Base-by-base conservation (phyloP, 83 land plant genomes). In the Larix sibirica region DNA sequence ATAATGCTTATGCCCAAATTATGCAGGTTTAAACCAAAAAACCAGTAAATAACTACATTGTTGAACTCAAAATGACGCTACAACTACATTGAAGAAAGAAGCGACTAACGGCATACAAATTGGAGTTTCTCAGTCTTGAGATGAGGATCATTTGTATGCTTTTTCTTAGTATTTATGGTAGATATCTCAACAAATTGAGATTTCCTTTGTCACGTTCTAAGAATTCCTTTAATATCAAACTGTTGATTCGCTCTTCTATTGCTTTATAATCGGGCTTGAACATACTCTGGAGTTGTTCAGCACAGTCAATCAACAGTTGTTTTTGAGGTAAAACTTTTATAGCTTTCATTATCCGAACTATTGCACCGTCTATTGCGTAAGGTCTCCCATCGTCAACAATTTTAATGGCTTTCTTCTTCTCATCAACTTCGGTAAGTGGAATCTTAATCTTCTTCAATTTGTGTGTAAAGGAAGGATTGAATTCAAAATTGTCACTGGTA, bases 271-370 rank as follows among this genome's bases (percentile, higher is more conserved):
- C 93, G 58, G 96, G 96, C 92, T 94, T 93, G 87, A 96, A 96
- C 93, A 90, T 93, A 28, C 91, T 87, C 20, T 94, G 88, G 70
- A 97, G 84, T 83, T 97, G 95, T 85, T 95, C 92, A 65, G 93
- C 95, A 86, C 98, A 95, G 67, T 97, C 94, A 76, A 81, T 81
- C 7, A 97, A 90, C 61, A 97, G 81, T 82, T 95, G 93, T 66
- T 92, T 92, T 69, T 94, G 91, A 28, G 87, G 80, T 67, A 97
- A 73, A 24, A 91, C 89, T 67, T 95, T 95, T 50, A 96, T 87
- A 75, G 93, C 89, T 83, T 97, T 97, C 99, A 97, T 95, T 24
- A 94, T 95, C 21, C 98, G 88, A 20, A 97, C 96, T 67, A 95
- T 90, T 10, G 92, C 90, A 2, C 95, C 98, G 88, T 97, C 99